Evolutionary conservation across 2,329 filamentous ascomycete species (phyloP), one percentile per base, ranked within the genome.

Genomic region (Ophiostoma triangulosporum): DNA sequence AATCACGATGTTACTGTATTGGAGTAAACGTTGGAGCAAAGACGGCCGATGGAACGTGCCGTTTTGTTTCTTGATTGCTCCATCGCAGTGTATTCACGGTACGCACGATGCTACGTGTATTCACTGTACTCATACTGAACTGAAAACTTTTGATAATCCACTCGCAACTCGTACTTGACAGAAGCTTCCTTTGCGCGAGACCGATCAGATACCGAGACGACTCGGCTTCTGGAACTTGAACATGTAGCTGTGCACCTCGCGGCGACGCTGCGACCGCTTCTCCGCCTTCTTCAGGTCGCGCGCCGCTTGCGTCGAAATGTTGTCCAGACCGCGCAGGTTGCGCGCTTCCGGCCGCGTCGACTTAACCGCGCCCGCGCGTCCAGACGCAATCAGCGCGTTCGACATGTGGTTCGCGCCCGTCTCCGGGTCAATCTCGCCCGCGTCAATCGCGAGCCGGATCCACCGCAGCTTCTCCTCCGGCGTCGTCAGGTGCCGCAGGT

Each of bases 401-500:
- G 27, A 20, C 31, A 49, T 50, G 31, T 46, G n/a, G 29, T 31
- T 20, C 36, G 38, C 46, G 48, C 26, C 50, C 12, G 17, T 17
- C 3, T 22, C 31, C 32, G 50, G 48, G 12, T 54, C 56, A 14
- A 40, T 52, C 9, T 55, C 55, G 33, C 54, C 57, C 1, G 38
- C 46, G 43, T 60, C 57, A 22, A 61, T 54, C 32, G 59, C 57
- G n/a, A 60, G 43, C 24, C 49, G 58, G 22, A 31, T 24, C 53
- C 50, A 55, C 50, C 57, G 52, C 9, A 56, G 51, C 12, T 56
- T 58, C 69, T 95, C 89, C 55, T 86, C 84, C 0, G 82, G 71
- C 2, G 86, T 83, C 2, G 89, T 89, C 66, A 95, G 84, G 66
- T 81, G 86, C 68, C 85, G 82, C 43, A 98, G 74, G 69, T 97